Evolutionary conservation across 2,329 filamentous ascomycete genomes (phyloP), one percentile per base, ranked within the genome.

Genomic region (Fusarium verrucosum): DNA sequence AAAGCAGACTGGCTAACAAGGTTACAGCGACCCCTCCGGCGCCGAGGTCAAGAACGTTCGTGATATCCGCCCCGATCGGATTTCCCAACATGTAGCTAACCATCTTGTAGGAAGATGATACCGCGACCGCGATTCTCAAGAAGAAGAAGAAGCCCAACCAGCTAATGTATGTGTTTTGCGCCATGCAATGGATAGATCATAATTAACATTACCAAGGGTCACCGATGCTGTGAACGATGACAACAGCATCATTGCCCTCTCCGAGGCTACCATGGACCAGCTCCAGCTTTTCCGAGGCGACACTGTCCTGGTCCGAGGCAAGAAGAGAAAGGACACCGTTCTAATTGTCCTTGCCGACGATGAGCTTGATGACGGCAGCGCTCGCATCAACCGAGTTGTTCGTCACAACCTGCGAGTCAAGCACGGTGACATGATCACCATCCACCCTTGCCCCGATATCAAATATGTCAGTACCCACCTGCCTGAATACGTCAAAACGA

Each of bases 81-180:
- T 47, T 47, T 53, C 51, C 52, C 57, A 33, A 67, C 58, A 70
- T 62, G 69, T 45, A 71, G 72, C 76, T 79, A 71, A 83, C 75
- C 58, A 42, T 59, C 28, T 40, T 66, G 58, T 74, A 96, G 89
- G 89, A 92, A 74, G 92, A 97, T 78, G 95, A 97, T 77, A 92
- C 90, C 64, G 88, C 95, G 50, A 99, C 95, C 41, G 95, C 95
- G 71, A 99, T 99, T 73, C 87, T 99, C 75, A 98, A 97, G 85
- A 98, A 98, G 87, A 99, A 99, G 91, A 99, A 99, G 94, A 99
- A 99, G 92, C 94, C 94, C 73, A 99, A 99, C 82, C 96, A 94
- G 76, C 82, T 99, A 79, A 96, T 99, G 93, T 96, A 85, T 79
- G 89, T 79, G 72, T 8, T 35, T 38, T 26, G 49, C 32, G 57